phyloP scores from a whole-genome alignment of 148 eudicot species.

The Agrostemma githago region DNA sequence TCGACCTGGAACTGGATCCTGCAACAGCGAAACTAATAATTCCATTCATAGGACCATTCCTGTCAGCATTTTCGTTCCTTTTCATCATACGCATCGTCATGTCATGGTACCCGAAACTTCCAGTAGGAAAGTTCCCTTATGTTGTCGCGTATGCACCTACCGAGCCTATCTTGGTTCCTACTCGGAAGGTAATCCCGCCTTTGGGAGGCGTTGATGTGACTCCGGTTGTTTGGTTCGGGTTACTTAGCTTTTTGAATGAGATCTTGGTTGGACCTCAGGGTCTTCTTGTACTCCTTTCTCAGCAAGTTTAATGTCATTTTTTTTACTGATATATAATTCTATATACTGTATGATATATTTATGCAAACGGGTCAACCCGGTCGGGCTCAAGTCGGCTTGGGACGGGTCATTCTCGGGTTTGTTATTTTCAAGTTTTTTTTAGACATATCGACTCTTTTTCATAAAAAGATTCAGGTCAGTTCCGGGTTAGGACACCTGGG shows the following conservation, averaged over 20 bases:
- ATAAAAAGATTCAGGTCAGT: too few relatives aligned
- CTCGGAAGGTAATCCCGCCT: slow-evolving; percentile 86
- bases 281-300: slow-evolving; percentile 86
- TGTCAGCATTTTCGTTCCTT: slow-evolving; percentile 73
- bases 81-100: slow-evolving; percentile 82
- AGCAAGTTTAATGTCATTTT: slow-evolving; percentile 32
- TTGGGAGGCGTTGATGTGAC: slow-evolving; percentile 92
- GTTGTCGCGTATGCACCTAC: slow-evolving; percentile 91
- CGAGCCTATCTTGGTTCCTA: slow-evolving; percentile 65
- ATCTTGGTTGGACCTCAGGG: slow-evolving; percentile 95
- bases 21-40: slow-evolving; percentile 74
- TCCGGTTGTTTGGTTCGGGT: slow-evolving; percentile 96
- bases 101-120: slow-evolving; percentile 99
- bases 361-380: too few relatives aligned
- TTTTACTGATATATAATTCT: too few relatives aligned
- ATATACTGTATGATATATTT: too few relatives aligned
- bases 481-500: too few relatives aligned
- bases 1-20: slow-evolving; percentile 78
- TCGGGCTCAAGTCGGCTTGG: too few relatives aligned
- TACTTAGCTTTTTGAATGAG: slow-evolving; percentile 83
- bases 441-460: too few relatives aligned
- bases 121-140: slow-evolving; percentile 78
- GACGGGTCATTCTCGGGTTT: too few relatives aligned
- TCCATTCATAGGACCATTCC: slow-evolving; percentile 66
- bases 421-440: too few relatives aligned